phyloP scores from a whole-genome alignment of 495 filamentous ascomycete species.

The Gamarada debralockiae region DNA sequence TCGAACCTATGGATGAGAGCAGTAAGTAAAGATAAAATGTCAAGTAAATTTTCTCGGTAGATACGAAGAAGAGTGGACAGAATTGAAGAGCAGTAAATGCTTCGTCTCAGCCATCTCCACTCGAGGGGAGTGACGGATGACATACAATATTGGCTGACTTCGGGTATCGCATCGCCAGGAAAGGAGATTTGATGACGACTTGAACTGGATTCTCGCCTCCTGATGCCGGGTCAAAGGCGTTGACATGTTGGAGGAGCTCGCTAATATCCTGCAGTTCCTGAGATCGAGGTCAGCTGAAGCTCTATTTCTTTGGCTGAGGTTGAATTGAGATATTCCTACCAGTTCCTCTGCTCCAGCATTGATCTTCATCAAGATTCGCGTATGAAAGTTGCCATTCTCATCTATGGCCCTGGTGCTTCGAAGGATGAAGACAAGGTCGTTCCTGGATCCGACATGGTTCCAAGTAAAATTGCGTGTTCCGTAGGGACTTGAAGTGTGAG shows the following conservation, averaged over 20 bases:
- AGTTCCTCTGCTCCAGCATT: constrained; percentile 33
- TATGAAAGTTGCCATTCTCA: constrained; percentile 14
- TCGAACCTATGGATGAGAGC: constrained; percentile 30
- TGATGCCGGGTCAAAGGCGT: constrained; percentile 15
- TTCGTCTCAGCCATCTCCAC: background rate
- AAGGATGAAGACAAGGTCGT: constrained; percentile 36
- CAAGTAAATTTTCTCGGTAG: no score
- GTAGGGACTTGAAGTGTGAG: constrained; percentile 24
- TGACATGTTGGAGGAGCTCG: constrained; percentile 8
- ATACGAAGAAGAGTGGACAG: no score
- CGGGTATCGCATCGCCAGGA: constrained; percentile 31
- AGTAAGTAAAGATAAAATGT: no score
- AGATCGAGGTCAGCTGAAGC: background rate
- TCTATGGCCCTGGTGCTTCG: constrained; percentile 22
- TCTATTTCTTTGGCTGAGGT: no score
- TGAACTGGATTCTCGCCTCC: constrained; percentile 23
- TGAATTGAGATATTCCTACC: constrained; percentile 24
- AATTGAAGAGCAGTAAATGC: no score
- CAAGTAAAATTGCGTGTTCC: constrained; percentile 24
- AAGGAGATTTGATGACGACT: constrained; percentile 25
- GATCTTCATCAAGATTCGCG: constrained; percentile 31
- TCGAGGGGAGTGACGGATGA: background rate
- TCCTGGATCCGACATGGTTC: constrained; percentile 29
- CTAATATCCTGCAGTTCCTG: constrained; percentile 23
- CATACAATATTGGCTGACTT: constrained; percentile 22